These are phyloP conservation scores for Mollisia scopiformis DNA, from an alignment of 2,329 filamentous ascomycete species.

Conservation along the genomic window DNA sequence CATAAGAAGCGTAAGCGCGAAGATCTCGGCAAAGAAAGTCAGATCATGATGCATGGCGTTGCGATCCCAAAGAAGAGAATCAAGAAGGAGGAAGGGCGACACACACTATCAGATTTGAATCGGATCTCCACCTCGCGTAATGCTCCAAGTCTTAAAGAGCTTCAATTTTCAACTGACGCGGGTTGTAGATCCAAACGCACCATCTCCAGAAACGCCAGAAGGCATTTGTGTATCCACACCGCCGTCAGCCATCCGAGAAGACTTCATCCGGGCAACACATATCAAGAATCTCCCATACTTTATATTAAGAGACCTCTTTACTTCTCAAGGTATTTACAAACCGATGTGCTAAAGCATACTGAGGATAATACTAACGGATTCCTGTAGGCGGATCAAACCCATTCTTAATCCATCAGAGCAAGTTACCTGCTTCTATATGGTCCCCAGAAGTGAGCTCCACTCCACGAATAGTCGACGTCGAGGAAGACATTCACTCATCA, in stretches of 20 bases:
- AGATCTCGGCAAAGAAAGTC: background rate
- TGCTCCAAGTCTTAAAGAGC: background rate
- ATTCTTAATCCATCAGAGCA: too few species aligned
- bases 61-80: background rate
- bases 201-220: background rate
- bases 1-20: background rate
- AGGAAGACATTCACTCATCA: too few species aligned
- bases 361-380: too few species aligned
- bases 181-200: background rate
- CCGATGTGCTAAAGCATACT: too few species aligned
- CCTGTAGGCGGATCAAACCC: too few species aligned
- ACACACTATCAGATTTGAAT: background rate
- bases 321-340: background rate
- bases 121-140: background rate
- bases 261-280: background rate
- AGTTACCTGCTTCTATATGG: too few species aligned
- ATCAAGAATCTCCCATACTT: background rate
- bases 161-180: background rate
- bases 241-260: background rate
- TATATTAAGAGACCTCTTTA: background rate
- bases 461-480: too few species aligned
- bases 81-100: background rate
- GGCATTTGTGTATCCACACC: background rate
- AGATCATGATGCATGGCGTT: background rate
- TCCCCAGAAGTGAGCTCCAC: too few species aligned